Evolutionary conservation across 1,284 basidiomycete species (phyloP).

Genomic region (Trichosporon ovoides): DNA sequence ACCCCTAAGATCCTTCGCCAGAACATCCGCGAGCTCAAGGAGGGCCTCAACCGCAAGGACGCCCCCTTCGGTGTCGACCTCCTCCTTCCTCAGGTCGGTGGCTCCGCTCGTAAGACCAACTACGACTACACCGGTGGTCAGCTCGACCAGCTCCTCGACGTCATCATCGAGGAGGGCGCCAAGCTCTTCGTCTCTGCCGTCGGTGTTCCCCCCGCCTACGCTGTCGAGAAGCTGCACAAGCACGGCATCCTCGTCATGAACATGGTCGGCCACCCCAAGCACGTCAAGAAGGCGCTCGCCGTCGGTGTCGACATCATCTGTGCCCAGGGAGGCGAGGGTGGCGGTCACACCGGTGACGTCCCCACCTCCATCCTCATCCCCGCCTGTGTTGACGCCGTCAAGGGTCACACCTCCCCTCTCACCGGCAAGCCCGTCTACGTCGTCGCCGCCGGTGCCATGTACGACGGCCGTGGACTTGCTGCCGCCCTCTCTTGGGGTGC

Average conservation of each 20-base stretch:
- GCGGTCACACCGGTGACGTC: constrained; percentile 56
- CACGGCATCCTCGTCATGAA: constrained; percentile 65
- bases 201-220: constrained; percentile 71
- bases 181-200: constrained; percentile 73
- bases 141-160: constrained; percentile 62
- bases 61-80: constrained; percentile 83
- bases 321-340: constrained; percentile 80
- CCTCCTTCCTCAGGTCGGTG: constrained; percentile 74
- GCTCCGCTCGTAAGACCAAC: constrained; percentile 76
- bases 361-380: constrained; percentile 49
- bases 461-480: constrained; percentile 77
- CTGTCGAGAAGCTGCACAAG: constrained; percentile 71
- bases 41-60: constrained; percentile 52
- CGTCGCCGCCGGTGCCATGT: constrained; percentile 78
- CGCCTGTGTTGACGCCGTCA: constrained; percentile 75
- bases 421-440: constrained; percentile 75
- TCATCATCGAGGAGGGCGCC: constrained; percentile 80
- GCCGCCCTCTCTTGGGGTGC: constrained; percentile 80
- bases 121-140: constrained; percentile 63
- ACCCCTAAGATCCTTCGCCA: constrained; percentile 46
- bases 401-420: constrained; percentile 65
- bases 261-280: constrained; percentile 87
- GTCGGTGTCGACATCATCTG: constrained; percentile 81
- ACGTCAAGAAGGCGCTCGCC: constrained; percentile 71
- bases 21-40: constrained; percentile 69